Evolutionary conservation across 2,329 filamentous ascomycete species (phyloP).

Genomic region (Coniochaeta hoffmannii): DNA sequence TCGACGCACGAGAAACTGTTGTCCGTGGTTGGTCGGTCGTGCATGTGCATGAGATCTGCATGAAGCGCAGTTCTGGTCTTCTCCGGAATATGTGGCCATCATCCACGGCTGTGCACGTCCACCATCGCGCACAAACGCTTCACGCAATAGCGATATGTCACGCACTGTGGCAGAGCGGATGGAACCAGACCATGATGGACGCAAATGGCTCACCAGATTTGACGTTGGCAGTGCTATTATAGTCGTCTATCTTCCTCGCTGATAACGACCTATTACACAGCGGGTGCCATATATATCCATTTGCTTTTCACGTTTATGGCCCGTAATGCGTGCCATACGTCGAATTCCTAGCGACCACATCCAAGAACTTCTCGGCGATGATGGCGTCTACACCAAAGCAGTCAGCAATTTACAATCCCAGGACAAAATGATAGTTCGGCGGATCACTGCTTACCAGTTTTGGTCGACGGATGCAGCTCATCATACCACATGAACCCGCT

Average conservation of each 20-base stretch:
- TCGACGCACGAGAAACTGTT: background rate
- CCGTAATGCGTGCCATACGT: slow-evolving; percentile 28
- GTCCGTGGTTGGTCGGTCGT: background rate
- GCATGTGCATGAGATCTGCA: background rate
- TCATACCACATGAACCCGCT: slow-evolving; percentile 68
- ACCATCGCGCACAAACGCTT: too few species aligned
- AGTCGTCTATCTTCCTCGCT: too few species aligned
- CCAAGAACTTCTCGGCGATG: slow-evolving; percentile 32
- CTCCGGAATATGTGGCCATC: too few species aligned
- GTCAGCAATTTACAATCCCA: background rate
- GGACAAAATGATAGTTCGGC: background rate
- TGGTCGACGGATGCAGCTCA: slow-evolving; percentile 63
- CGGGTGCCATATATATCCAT: too few species aligned
- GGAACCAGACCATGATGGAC: too few species aligned
- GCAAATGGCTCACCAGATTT: too few species aligned
- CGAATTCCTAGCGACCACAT: slow-evolving; percentile 30
- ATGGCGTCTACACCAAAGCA: slow-evolving; percentile 22
- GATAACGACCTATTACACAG: too few species aligned
- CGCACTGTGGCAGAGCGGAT: too few species aligned
- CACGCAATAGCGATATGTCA: too few species aligned
- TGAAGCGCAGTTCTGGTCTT: background rate
- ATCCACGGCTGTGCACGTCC: too few species aligned
- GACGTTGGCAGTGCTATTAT: too few species aligned
- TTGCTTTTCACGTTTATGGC: too few species aligned
- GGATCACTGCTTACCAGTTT: slow-evolving; percentile 41